Conservation (phyloP, 225 moss, liverwort and hornwort species). For the Rhytidiadelphus loreus region DNA sequence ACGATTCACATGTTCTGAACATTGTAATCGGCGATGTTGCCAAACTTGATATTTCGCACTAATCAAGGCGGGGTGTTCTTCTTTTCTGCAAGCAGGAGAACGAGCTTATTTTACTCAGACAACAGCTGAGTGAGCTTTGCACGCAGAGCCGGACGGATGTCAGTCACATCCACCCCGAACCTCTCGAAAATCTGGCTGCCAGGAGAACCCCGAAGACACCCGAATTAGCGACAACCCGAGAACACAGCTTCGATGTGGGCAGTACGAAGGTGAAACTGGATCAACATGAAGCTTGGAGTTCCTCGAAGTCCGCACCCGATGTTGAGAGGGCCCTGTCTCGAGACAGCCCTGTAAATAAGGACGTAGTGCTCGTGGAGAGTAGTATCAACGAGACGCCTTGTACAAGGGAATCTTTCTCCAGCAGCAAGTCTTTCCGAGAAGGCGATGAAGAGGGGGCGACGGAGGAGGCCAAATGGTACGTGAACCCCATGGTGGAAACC, state of each 20-base stretch:
- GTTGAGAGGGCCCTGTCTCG: background rate
- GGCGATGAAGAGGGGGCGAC: conserved; percentile 6
- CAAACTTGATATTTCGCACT: background rate
- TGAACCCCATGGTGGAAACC: conserved; percentile 40
- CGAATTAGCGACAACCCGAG: background rate
- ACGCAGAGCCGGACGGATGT: background rate
- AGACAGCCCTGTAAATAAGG: background rate
- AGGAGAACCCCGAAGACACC: background rate
- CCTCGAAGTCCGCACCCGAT: background rate
- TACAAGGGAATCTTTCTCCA: background rate
- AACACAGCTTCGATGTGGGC: background rate
- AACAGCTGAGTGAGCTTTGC: conserved; percentile 19
- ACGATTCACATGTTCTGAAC: background rate
- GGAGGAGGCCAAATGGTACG: conserved; percentile 45
- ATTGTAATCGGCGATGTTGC: background rate
- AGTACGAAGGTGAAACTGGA: background rate
- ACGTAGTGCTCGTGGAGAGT: conserved; percentile 6
- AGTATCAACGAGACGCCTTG: background rate
- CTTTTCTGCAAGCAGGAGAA: conserved; percentile 16
- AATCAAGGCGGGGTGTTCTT: background rate
- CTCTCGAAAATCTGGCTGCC: background rate
- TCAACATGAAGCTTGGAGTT: conserved; percentile 2
- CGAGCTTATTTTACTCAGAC: conserved; percentile 14
- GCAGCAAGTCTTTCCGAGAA: background rate
- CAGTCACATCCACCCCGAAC: background rate